These are phyloP conservation scores for Beauveria pseudobassiana DNA, from an alignment of 2,329 filamentous ascomycete species.

Conservation along the genomic window DNA sequence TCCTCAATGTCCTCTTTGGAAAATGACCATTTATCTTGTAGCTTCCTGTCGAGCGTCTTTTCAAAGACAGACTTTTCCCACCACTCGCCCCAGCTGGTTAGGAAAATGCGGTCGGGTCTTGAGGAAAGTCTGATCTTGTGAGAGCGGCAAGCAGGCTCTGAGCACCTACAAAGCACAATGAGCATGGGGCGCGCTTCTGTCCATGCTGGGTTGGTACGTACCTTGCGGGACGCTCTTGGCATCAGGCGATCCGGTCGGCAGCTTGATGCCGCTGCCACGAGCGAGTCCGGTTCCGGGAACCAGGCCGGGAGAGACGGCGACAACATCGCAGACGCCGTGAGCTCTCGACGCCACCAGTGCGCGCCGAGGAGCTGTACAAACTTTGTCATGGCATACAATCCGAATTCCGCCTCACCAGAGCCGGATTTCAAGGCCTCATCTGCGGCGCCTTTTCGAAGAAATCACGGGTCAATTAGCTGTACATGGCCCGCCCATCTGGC, in stretches of 20 bases:
- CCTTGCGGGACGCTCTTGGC: slow-evolving; percentile 42
- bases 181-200: neutral
- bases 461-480: neutral
- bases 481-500: too few species aligned
- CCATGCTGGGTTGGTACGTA: slow-evolving; percentile 15
- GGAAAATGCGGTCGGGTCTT: slow-evolving; percentile 44
- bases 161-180: slow-evolving; percentile 28
- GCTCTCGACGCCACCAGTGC: slow-evolving; percentile 49
- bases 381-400: slow-evolving; percentile 38
- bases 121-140: slow-evolving; percentile 37
- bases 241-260: slow-evolving; percentile 31
- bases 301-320: slow-evolving; percentile 47
- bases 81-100: slow-evolving; percentile 51
- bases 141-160: slow-evolving; percentile 38
- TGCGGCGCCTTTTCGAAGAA: slow-evolving; percentile 22
- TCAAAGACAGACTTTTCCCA: slow-evolving; percentile 38
- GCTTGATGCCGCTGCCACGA: slow-evolving; percentile 22
- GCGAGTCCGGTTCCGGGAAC: slow-evolving; percentile 40
- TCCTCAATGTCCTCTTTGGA: slow-evolving; percentile 40
- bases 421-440: slow-evolving; percentile 32
- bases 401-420: slow-evolving; percentile 23
- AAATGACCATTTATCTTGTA: slow-evolving; percentile 46
- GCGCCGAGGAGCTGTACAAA: slow-evolving; percentile 43
- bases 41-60: slow-evolving; percentile 33
- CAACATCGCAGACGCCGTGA: slow-evolving; percentile 35